Conservation (phyloP, 139 green algal genomes). For the Tetradesmus lagerheimii region DNA sequence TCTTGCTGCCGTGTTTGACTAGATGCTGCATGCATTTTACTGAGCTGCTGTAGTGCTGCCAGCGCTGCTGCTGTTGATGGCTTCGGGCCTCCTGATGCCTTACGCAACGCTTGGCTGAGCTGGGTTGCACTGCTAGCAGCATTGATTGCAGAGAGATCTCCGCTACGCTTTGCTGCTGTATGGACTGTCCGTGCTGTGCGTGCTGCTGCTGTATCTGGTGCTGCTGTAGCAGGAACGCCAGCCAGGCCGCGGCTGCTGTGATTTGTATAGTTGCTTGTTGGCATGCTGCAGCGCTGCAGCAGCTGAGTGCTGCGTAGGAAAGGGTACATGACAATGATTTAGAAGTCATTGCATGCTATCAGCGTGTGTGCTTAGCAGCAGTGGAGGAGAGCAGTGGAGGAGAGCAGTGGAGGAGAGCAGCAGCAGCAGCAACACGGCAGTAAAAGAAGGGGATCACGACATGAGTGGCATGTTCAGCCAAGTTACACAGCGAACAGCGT, state of each 20-base stretch:
- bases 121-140: not conserved
- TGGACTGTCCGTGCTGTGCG: not conserved
- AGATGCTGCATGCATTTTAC: not conserved
- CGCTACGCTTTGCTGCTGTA: not conserved
- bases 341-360: no score
- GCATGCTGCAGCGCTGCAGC: not conserved
- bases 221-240: not conserved
- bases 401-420: not conserved
- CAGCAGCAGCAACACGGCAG: not conserved
- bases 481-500: no score
- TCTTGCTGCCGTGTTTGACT: not conserved
- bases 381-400: no score
- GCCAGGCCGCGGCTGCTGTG: not conserved
- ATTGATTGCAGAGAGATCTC: not conserved
- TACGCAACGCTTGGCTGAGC: conserved; percentile 8
- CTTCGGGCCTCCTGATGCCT: not conserved
- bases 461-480: not conserved
- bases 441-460: not conserved
- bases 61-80: not conserved
- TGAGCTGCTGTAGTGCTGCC: conserved; percentile 8
- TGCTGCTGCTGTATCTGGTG: not conserved
- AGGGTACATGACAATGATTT: not conserved
- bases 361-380: no score
- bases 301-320: not conserved
- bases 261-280: not conserved